Percentiles rank a stretch among this genome's conserved stretches.
These are phyloP conservation scores for Hanseniaspora clermontiae DNA, from an alignment of 805 yeast species.

Conservation along the genomic window DNA sequence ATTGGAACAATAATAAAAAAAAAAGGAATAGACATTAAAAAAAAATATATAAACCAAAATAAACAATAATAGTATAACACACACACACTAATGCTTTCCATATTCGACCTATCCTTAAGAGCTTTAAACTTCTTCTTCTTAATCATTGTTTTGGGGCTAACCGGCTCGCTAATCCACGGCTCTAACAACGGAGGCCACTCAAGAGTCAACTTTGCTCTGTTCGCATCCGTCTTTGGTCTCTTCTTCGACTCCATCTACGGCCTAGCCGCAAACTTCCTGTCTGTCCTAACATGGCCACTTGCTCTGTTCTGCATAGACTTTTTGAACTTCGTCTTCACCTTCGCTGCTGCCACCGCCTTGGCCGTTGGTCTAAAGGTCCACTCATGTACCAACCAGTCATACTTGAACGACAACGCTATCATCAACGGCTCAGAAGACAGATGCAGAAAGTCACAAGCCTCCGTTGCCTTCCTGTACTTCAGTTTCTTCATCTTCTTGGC, in stretches of 20 bases:
- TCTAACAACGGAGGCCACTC: constrained; percentile 31
- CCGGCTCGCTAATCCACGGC: constrained; percentile 75
- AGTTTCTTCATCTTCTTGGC: constrained; percentile 63
- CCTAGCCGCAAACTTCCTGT: constrained; percentile 58
- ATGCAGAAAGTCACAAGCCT: constrained; percentile 91
- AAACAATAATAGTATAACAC: not conserved
- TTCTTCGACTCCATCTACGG: constrained; percentile 74
- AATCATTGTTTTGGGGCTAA: constrained; percentile 69
- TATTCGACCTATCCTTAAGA: constrained; percentile 68
- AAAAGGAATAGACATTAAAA: too few species aligned
- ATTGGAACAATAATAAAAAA: too few species aligned
- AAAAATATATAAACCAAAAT: not conserved
- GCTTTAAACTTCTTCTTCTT: constrained; percentile 60
- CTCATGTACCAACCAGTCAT: constrained; percentile 61
- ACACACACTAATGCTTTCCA: constrained; percentile 37
- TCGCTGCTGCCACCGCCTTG: constrained; percentile 87
- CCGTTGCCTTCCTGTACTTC: constrained; percentile 72
- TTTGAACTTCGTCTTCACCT: constrained; percentile 80
- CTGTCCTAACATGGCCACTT: constrained; percentile 78
- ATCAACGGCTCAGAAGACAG: constrained; percentile 67
- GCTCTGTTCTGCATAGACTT: constrained; percentile 65
- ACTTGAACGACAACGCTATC: constrained; percentile 53
- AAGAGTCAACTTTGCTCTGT: constrained; percentile 80
- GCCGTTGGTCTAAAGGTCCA: constrained; percentile 83
- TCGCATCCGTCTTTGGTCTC: constrained; percentile 77